Evolutionary conservation across 2,329 filamentous ascomycete species (phyloP).

Genomic region (Botrytis elliptica): DNA sequence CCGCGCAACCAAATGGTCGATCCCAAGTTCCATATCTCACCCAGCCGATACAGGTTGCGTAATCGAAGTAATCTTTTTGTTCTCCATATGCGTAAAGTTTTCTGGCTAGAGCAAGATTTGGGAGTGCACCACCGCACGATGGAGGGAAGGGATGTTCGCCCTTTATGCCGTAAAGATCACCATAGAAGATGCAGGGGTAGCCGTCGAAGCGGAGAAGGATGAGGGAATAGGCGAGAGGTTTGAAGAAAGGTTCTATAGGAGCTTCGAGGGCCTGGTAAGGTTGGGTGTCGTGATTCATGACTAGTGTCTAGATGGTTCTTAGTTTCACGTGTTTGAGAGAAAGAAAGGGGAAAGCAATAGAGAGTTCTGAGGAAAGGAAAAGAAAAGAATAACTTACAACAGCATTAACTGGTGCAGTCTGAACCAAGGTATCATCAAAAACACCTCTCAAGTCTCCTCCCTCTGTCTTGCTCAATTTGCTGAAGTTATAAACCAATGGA

Average conservation of each 20-base stretch:
- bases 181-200: conserved; percentile 68
- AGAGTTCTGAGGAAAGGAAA: too few relatives aligned
- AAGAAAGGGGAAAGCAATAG: not conserved
- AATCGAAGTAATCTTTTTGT: conserved; percentile 63
- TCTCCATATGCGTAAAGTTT: conserved; percentile 66
- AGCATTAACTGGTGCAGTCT: conserved; percentile 52
- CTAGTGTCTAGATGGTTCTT: conserved; percentile 52
- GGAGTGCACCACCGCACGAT: conserved; percentile 53
- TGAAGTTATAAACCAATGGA: conserved; percentile 68
- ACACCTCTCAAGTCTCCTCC: conserved; percentile 62
- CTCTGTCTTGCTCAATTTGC: conserved; percentile 54
- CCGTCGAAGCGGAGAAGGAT: conserved; percentile 65
- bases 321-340: not conserved
- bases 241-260: conserved; percentile 65
- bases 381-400: conserved; percentile 46
- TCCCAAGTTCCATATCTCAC: conserved; percentile 50
- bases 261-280: conserved; percentile 61
- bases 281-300: conserved; percentile 72
- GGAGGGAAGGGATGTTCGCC: conserved; percentile 50
- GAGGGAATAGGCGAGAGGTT: conserved; percentile 68
- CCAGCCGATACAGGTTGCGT: conserved; percentile 59
- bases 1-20: conserved; percentile 52
- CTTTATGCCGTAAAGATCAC: conserved; percentile 64
- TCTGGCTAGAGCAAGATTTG: conserved; percentile 59
- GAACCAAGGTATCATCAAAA: conserved; percentile 60